Evolutionary conservation across 2,329 filamentous ascomycete species (phyloP).

Genomic region (Xylaria sp.): DNA sequence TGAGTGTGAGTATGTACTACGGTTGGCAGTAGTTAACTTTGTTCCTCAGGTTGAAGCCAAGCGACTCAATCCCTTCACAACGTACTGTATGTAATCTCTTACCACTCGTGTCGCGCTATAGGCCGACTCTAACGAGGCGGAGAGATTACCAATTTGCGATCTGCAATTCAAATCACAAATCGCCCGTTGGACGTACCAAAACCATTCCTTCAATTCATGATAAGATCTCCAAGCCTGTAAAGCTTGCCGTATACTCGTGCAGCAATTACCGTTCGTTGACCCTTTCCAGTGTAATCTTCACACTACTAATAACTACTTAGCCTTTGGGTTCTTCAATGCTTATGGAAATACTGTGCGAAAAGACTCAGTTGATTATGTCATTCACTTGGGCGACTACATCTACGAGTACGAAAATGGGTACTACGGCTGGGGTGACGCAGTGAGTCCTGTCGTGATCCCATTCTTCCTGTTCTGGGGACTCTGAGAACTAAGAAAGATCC

Average conservation of each 20-base stretch:
- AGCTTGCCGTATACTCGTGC: slow-evolving; percentile 77
- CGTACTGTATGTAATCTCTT: slow-evolving; percentile 55
- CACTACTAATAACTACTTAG: slow-evolving; percentile 43
- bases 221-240: slow-evolving; percentile 64
- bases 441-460: neutral
- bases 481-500: neutral
- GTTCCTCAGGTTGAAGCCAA: slow-evolving; percentile 69
- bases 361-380: slow-evolving; percentile 68
- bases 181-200: slow-evolving; percentile 75
- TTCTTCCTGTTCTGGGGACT: neutral
- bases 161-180: slow-evolving; percentile 70
- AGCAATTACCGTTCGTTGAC: slow-evolving; percentile 68
- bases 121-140: neutral
- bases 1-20: slow-evolving; percentile 6
- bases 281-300: neutral
- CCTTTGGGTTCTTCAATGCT: slow-evolving; percentile 69
- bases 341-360: slow-evolving; percentile 69
- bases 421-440: slow-evolving; percentile 62
- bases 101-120: neutral
- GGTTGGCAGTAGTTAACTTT: neutral
- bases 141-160: slow-evolving; percentile 73
- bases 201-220: slow-evolving; percentile 70
- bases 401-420: slow-evolving; percentile 54
- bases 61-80: slow-evolving; percentile 70
- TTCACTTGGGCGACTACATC: slow-evolving; percentile 68